Evolutionary conservation across 345 rosid species (phyloP).

Genomic region (Eucalyptus albens): DNA sequence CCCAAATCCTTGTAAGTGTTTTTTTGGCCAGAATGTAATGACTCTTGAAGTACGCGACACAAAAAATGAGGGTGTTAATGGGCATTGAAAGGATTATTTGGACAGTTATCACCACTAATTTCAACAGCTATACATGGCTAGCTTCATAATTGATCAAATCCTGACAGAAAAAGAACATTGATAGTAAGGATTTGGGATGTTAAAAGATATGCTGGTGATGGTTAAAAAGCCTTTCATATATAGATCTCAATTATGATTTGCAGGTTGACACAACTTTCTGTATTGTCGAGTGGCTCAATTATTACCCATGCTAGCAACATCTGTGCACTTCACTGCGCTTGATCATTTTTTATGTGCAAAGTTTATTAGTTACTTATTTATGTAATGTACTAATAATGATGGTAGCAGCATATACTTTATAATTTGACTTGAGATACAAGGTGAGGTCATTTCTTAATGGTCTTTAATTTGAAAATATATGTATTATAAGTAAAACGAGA

Average conservation of each 20-base stretch:
- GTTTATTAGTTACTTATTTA: not conserved
- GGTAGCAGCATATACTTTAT: not conserved
- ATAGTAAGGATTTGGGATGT: not conserved
- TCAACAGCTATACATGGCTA: not conserved
- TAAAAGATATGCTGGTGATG: not conserved
- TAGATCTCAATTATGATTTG: not conserved
- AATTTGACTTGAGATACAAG: not conserved
- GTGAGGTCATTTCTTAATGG: not conserved
- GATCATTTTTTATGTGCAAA: not conserved
- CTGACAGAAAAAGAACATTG: not conserved
- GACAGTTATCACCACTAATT: not conserved
- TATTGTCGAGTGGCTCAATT: not conserved
- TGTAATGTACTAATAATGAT: not conserved
- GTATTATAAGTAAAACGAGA: not conserved
- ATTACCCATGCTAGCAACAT: not conserved
- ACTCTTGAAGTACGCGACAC: not conserved
- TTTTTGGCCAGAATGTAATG: not conserved
- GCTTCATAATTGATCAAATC: not conserved
- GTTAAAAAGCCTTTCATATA: not conserved
- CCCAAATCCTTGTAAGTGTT: not conserved
- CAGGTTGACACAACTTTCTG: not conserved
- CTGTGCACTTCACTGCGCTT: not conserved
- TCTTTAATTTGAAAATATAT: not conserved
- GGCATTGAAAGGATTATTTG: not conserved
- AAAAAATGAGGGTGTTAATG: not conserved